Evolutionary conservation across 2,329 filamentous ascomycete species (phyloP), one percentile per base, ranked within the genome.

Genomic region (Leptographium procerum): DNA sequence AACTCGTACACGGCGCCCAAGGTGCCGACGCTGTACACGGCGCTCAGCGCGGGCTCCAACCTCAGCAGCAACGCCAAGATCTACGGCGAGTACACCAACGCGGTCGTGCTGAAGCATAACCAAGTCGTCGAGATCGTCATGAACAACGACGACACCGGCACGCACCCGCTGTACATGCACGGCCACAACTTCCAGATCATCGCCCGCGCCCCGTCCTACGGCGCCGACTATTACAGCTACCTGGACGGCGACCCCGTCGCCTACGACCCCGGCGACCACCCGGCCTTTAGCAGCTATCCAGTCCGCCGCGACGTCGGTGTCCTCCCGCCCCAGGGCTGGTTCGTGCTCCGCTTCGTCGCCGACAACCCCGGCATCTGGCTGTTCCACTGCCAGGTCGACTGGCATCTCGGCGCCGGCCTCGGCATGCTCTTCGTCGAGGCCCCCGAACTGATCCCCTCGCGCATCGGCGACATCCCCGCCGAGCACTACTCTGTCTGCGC

Each of bases 371-470:
- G 84, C 63, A 65, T 69, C 61, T 73, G 69, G 69, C 52, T 87
- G 4, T 88, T 91, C 73, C 87, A 91, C 71, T 91, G 88, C 70
- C 88, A 92, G 68, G 86, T 91, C 57, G 86, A 89, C 67, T 92
- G 86, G 86, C 87, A 90, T 67, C 75, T 88, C 59, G 72, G 78
- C 1, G 82, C 82, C 3, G 87, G 87, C 19, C 75, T 89, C 2
- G 74, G 82, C 4, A 79, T 83, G 28, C 83, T 82, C 1, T 79
- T 89, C 62, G 70, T 87, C 61, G 85, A 87, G 69, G 79, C 81
- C 0, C 85, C 84, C 0, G 67, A 78, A 3, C 77, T 82, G 24
- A 67, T 94, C 0, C 87, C 91, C 66, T 69, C 79, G 60, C 73
- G 70, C 0, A 64, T 86, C 40, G 72, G 71, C 40, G 40, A 16